phyloP scores from a whole-genome alignment of 805 yeast genomes.

The Gaillardinia entomophila region DNA sequence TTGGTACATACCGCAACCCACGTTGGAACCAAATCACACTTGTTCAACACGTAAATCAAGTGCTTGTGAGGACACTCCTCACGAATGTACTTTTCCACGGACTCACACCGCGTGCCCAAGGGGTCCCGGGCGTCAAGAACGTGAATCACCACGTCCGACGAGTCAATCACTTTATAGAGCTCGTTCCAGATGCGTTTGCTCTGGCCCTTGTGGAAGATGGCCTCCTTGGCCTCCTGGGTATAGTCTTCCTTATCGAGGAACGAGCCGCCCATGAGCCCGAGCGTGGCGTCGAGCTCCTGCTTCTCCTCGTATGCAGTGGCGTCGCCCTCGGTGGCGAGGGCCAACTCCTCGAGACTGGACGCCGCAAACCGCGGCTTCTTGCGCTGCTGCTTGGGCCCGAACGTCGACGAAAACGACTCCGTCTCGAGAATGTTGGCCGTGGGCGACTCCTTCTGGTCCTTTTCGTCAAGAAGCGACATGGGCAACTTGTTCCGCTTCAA shows the following conservation, averaged over 20 bases:
- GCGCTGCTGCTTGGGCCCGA: conserved; percentile 94
- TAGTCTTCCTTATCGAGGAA: conserved; percentile 65
- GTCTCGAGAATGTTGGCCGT: conserved; percentile 79
- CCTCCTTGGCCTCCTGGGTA: conserved; percentile 89
- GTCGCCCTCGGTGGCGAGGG: conserved; percentile 49
- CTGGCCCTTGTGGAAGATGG: conserved; percentile 94
- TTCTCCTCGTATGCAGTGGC: conserved; percentile 64
- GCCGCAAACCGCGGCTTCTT: conserved; percentile 80
- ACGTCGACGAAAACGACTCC: conserved; percentile 73
- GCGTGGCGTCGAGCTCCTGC: conserved; percentile 63
- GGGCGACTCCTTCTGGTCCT: conserved; percentile 71
- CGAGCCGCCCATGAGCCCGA: conserved; percentile 75
- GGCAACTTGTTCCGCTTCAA: conserved; percentile 88
- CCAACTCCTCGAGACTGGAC: conserved; percentile 76
- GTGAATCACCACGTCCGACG: conserved; percentile 94
- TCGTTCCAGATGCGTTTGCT: conserved; percentile 99
- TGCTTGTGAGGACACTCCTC: conserved; percentile 97
- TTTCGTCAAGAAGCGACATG: conserved; percentile 89
- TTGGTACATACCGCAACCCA: conserved; percentile 99
- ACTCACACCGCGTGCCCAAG: conserved; percentile 86
- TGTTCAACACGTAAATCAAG: conserved; percentile 87
- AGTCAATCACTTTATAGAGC: conserved; percentile 91
- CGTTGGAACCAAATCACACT: conserved; percentile 97
- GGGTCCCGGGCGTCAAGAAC: conserved; percentile 98
- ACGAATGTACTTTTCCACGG: conserved; percentile 87